Base-by-base conservation (phyloP, 2,329 filamentous ascomycete species). In the Lachnellula hyalina region DNA sequence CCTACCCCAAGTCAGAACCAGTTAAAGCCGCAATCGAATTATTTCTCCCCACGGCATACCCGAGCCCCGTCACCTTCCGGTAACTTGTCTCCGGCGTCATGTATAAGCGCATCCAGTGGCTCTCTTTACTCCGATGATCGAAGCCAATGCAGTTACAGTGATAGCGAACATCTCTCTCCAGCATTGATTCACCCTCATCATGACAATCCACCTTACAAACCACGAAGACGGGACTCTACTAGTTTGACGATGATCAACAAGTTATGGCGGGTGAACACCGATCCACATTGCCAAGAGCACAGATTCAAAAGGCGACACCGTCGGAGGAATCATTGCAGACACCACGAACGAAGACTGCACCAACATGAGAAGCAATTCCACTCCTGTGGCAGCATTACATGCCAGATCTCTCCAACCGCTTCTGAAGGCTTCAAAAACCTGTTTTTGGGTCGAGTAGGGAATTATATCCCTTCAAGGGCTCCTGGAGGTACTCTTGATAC, bases 221-320 rank as follows among this genome's bases (percentile, higher is more conserved):
- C 60, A 17, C 56, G 55, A 17, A 52, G 49, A 11, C 21, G 23
- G 32, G 56, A 52, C 23, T 57, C 60, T 5, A 51, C 54, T 8
- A 64, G 63, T 40, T 51, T 64, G 44, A 62, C 59, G 0, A 62
- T 65, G 63, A 45, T 57, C 11, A 54, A 50, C 19, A 52, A 51
- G 25, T 21, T 52, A 3, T 38, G 34, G 38, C 57, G 57, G 36
- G 54, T 51, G 14, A 54, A 55, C 4, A 61, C 60, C 1, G 56
- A 54, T 47, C 54, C 59, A 6, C 32, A 54, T 2, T 42, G 54
- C 8, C 51, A 47, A 5, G 47, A 36, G 14, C 4, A 41, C 4
- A 52, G 53, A 14, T 19, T 17, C 1, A 56, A 23, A 32, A 25
- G 47, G 5, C 49, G 25, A 1, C 49, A 25, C 6, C 46, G 19